Base-by-base conservation (phyloP, 805 yeast genomes). In the Saturnispora serradocipensis region DNA sequence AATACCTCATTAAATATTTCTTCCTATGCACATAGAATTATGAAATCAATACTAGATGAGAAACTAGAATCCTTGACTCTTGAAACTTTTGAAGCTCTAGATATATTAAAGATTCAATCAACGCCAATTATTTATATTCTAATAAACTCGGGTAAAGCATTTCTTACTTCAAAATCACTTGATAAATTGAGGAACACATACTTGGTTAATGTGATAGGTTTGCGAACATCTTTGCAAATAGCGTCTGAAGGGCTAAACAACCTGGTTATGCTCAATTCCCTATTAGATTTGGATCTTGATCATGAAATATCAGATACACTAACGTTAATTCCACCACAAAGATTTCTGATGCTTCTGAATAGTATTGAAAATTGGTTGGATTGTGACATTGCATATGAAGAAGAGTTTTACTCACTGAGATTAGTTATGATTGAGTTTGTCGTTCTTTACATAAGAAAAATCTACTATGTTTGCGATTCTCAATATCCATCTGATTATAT, bases 191-290 rank as follows among this genome's bases (percentile, higher is more conserved):
- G 89, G 56, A 84, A 81, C 56, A 72, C 73, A 51, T 68, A 78
- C n/a, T 81, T 81, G 13, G 79, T 90, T 1, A 88, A 83, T 57
- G 61, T 85, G 20, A 68, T 84, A 45, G 87, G 88, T 1, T 66
- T 76, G 2, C 72, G 71, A 48, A 45, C 54, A 1, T 58, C 73
- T 2, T 48, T 64, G 0, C 75, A 75, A 32, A 71, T 82, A 11
- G 48, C 72, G 7, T 45, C 59, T 2, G 61, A 61, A 2, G 84
- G 84, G 0, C 61, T 79, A 35, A 65, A 63, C 15, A 73, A 75
- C 63, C 53, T 85, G 4, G 67, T 80, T 1, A 57, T 82, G 3
- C 65, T 84, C 39, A 72, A 70, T 45, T 69, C 72, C 52, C 66
- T 71, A 55, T 69, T 80, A 53, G 60, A 65, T 48, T 53, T 66